Percentiles rank a stretch among this genome's conserved stretches.
phyloP scores from a whole-genome alignment of 2,329 filamentous ascomycete species.

The Nigrospora oryzae region DNA sequence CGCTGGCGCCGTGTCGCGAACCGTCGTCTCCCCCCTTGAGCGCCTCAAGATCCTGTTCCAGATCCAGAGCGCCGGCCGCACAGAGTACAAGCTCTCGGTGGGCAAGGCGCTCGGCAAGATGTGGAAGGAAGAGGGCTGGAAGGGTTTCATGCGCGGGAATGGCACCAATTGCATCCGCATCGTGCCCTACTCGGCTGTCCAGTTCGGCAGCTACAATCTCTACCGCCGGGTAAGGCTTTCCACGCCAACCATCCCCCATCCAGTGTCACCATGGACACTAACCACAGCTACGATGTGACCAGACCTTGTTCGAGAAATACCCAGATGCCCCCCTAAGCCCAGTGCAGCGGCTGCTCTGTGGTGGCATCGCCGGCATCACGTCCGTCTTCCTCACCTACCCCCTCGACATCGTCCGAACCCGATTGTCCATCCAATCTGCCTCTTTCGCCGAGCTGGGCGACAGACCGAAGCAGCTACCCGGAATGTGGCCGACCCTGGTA shows the following conservation, averaged over 20 bases:
- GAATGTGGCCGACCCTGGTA: conserved; percentile 81
- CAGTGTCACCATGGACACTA: not conserved
- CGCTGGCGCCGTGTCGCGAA: conserved; percentile 93
- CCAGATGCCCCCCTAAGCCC: conserved; percentile 69
- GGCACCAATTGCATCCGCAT: conserved; percentile 98
- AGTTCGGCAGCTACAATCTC: conserved; percentile 96
- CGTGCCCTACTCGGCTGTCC: conserved; percentile 94
- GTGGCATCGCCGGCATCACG: conserved; percentile 86
- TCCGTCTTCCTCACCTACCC: conserved; percentile 94
- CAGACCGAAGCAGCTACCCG: conserved; percentile 62
- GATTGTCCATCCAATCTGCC: conserved; percentile 94
- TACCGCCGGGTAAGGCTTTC: conserved; percentile 71
- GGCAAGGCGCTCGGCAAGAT: conserved; percentile 86
- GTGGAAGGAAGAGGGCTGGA: conserved; percentile 95
- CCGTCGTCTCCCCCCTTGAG: conserved; percentile 92
- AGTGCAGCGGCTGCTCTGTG: conserved; percentile 73
- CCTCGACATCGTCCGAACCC: conserved; percentile 92
- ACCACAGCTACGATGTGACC: not conserved
- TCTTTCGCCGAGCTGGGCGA: conserved; percentile 73
- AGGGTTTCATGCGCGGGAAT: conserved; percentile 95
- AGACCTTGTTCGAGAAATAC: conserved; percentile 67
- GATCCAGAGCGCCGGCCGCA: conserved; percentile 80
- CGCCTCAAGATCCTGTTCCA: conserved; percentile 97
- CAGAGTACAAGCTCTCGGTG: conserved; percentile 90
- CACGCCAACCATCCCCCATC: not conserved